Percentiles rank a stretch among this genome's conserved stretches.
Evolutionary conservation across 306 rosid genomes (phyloP).

Genomic region (Alnus rubra): DNA sequence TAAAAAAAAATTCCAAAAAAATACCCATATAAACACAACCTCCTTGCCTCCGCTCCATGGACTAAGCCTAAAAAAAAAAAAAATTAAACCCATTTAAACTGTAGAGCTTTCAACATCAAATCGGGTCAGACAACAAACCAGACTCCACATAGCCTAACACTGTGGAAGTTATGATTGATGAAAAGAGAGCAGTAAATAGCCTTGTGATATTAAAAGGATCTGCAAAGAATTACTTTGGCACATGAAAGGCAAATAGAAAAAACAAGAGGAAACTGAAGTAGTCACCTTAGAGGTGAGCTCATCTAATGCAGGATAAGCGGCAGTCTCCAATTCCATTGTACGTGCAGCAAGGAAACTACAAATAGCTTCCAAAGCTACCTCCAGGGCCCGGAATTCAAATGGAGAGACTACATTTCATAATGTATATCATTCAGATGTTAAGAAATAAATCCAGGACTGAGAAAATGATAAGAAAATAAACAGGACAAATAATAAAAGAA

Average conservation of each 20-base stretch:
- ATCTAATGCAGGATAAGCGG: slow-evolving; percentile 94
- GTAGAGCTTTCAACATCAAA: too few relatives aligned
- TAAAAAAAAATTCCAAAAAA: too few relatives aligned
- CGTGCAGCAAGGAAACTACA: slow-evolving; percentile 97
- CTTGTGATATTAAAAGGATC: too few relatives aligned
- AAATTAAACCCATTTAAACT: too few relatives aligned
- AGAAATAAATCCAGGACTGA: slow-evolving; percentile 6
- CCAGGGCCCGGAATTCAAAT: slow-evolving; percentile 94
- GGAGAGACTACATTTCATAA: slow-evolving; percentile 75
- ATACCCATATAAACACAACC: too few relatives aligned
- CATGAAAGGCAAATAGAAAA: neutral
- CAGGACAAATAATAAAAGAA: slow-evolving; percentile 11
- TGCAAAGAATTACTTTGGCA: too few relatives aligned
- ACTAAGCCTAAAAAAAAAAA: too few relatives aligned
- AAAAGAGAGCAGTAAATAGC: too few relatives aligned
- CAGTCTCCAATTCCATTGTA: slow-evolving; percentile 84
- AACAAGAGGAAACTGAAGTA: slow-evolving; percentile 16
- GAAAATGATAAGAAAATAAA: neutral
- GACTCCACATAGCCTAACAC: too few relatives aligned
- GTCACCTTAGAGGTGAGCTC: slow-evolving; percentile 88
- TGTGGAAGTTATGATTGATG: too few relatives aligned
- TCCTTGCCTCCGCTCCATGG: too few relatives aligned
- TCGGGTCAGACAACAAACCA: too few relatives aligned
- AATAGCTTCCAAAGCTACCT: slow-evolving; percentile 95
- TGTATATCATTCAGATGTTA: slow-evolving; percentile 37